Base-by-base conservation (phyloP, 371 early-diverging fungal species). In the Umbelopsis sp. region DNA sequence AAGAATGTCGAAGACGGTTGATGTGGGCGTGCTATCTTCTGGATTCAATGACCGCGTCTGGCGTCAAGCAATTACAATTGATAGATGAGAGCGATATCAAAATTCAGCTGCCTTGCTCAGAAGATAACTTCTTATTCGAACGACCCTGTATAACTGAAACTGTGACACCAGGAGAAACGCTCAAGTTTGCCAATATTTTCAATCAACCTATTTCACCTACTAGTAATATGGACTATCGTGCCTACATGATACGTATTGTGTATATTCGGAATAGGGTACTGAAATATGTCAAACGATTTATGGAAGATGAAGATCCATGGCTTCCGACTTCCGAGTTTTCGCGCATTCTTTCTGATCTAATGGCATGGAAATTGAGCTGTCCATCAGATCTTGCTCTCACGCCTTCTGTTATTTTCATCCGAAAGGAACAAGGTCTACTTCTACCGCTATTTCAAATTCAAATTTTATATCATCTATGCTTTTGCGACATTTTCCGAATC, bases 221-320 rank as follows among this genome's bases (percentile, higher is more conserved):
- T 24, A 22, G 5, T 38, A 64, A 64, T n/a, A 64, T 64, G 64
- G 64, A 64, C 18, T 64, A 64, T 64, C 64, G 64, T 10, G 64
- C 64, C 14, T 35, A 64, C 38, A 5, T 45, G 12, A 35, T 64
- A 10, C 64, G 64, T 9, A 64, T 64, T 9, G 20, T 64, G 44
- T 16, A 12, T 14, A 45, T 64, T 22, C 37, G 64, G 7, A 64
- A 45, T n/a, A 64, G 25, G 35, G 64, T 64, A 11, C 29, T 64
- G 44, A 46, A 16, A n/a, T 64, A 64, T 46, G 64, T 64, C 64
- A 64, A 64, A 8, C 44, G 46, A 22, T 64, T 64, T 18, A 44
- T 45, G 45, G 64, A 45, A 44, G 64, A 64, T 16, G 64, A 64
- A 35, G 44, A 64, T 16, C 64, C 64, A 9, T 64, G 64, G 64